Base-by-base conservation (phyloP, 78 protist genomes). In the Mantamonas sphyraenae region DNA sequence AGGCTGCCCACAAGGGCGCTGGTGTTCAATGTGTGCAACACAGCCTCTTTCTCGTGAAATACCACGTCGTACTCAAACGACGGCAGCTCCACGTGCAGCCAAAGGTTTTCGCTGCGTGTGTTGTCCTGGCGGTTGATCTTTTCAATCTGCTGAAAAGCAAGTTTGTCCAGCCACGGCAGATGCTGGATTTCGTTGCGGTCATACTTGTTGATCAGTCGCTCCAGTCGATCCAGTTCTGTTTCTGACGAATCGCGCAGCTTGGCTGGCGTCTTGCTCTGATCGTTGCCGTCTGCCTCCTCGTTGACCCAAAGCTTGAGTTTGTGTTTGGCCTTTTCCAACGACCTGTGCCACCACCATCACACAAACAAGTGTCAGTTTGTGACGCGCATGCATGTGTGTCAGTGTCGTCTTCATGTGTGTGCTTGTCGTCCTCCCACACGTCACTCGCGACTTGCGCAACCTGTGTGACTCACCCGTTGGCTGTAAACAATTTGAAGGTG, bases 41-140 rank as follows among this genome's bases (percentile, higher is more conserved):
- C 53, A 19, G 12, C 12, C 16, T 19, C 53, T 47, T 47, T 47
- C 53, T 47, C 71, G 57, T 65, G 71, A 26, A 50, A 38, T 19
- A 50, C 45, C 8, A 65, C 71, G 60, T 45, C 57, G 59, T 34
- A 38, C 43, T 65, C 71, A 34, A 65, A 65, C 0, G 5, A 30
- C 33, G 73, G 73, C 34, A 67, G 62, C 50, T 33, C 33, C 26
- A 67, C 38, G 51, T 0, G 2, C 26, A 67, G 40, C 3, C 0
- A 22, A 28, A 1, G 14, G 35, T n/a, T 4, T 19, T 47, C 53
- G 16, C 12, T 47, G 12, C 28, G 16, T 16, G 16, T 47, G 53
- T 47, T 16, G 16, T 60, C 38, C 38, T 47, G 28, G 28, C 16
- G 16, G 14, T 63, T 63, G 24, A 31, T 7, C 38, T 7, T 14